phyloP scores from a whole-genome alignment of 306 rosid species.

The Alnus glutinosa region DNA sequence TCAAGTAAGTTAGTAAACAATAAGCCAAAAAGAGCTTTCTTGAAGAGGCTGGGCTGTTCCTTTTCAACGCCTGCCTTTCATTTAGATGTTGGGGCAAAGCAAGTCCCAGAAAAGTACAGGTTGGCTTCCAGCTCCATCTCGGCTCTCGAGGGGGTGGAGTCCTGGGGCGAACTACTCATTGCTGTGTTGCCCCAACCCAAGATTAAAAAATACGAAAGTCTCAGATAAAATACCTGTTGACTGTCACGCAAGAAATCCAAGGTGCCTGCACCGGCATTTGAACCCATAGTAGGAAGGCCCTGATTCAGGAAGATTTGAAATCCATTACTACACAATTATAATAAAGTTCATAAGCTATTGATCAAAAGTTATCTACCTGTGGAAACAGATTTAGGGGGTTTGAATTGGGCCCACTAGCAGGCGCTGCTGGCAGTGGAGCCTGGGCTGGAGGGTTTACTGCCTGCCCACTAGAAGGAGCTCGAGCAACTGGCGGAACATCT shows the following conservation, averaged over 20 bases:
- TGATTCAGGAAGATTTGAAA: slow-evolving; percentile 37
- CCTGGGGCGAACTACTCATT: slow-evolving; percentile 7
- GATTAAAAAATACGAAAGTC: neutral
- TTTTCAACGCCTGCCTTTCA: slow-evolving; percentile 10
- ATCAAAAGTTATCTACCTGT: slow-evolving; percentile 47
- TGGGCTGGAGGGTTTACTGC: slow-evolving; percentile 50
- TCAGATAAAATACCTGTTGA: slow-evolving; percentile 54
- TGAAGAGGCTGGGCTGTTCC: slow-evolving; percentile 6
- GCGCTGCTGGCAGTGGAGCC: slow-evolving; percentile 59
- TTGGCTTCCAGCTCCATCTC: slow-evolving; percentile 17
- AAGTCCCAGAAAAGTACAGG: slow-evolving; percentile 19
- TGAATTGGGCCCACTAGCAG: slow-evolving; percentile 79
- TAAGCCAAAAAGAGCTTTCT: neutral
- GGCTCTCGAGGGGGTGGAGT: slow-evolving; percentile 6
- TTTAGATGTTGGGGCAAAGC: slow-evolving; percentile 20
- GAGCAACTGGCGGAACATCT: slow-evolving; percentile 62
- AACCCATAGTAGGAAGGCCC: slow-evolving; percentile 77
- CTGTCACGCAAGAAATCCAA: slow-evolving; percentile 90
- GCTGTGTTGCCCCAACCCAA: neutral
- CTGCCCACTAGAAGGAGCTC: slow-evolving; percentile 50
- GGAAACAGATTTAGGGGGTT: slow-evolving; percentile 94
- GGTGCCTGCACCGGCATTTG: slow-evolving; percentile 76
- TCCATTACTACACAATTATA: slow-evolving; percentile 4
- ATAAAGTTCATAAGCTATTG: slow-evolving; percentile 6
- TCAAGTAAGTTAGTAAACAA: neutral